phyloP scores from a whole-genome alignment of 2,329 filamentous ascomycete genomes.

The Bisporella sp. region DNA sequence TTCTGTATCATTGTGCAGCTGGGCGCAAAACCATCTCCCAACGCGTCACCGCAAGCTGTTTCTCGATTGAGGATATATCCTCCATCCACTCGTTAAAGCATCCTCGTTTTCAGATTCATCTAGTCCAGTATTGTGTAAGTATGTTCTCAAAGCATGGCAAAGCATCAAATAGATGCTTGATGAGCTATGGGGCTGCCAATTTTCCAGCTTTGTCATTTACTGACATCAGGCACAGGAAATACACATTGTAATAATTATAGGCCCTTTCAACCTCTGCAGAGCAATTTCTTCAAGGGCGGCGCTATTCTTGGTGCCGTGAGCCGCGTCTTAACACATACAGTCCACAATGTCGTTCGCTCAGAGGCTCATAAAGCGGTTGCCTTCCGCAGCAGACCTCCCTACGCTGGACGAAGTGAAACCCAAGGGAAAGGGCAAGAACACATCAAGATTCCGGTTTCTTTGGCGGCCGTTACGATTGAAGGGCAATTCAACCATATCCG shows the following conservation, averaged over 20 bases:
- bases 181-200: no score
- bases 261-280: no score
- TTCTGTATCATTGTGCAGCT: conserved; percentile 8
- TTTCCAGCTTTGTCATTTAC: no score
- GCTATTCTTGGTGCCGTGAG: no score
- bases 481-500: conserved; percentile 86
- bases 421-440: conserved; percentile 31
- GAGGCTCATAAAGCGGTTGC: conserved; percentile 43
- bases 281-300: no score
- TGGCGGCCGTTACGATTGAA: conserved; percentile 78
- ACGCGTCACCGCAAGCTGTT: conserved; percentile 23
- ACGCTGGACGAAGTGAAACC: conserved; percentile 35
- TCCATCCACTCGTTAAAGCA: conserved; percentile 26
- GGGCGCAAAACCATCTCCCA: conserved; percentile 6
- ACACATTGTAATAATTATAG: no score
- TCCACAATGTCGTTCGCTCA: conserved; percentile 44
- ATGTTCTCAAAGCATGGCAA: no score
- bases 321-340: neutral
- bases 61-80: conserved; percentile 22
- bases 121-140: no score
- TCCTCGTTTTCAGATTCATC: no score
- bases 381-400: conserved; percentile 36
- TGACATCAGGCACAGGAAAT: no score
- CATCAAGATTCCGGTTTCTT: conserved; percentile 67
- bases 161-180: no score